Base-by-base conservation (phyloP, 371 early-diverging fungal species). In the Mucor mucedo region DNA sequence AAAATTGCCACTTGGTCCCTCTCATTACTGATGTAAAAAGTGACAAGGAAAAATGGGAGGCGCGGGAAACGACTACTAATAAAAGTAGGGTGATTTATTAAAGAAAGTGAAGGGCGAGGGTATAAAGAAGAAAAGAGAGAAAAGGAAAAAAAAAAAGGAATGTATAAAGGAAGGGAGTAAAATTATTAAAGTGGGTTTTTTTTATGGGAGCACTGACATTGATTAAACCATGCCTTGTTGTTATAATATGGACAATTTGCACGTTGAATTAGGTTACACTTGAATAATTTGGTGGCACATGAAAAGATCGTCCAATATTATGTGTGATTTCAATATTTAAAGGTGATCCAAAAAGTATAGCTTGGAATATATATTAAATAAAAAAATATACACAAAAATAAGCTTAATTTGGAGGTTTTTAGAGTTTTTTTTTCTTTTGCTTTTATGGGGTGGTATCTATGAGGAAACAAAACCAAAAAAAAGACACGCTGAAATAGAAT, bases 141-240 rank as follows among this genome's bases (percentile, higher is more conserved):
- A 49, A 35, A 52, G 50, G 56, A 32, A 30, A 30, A 50, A 41
- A 58, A 52, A 27, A 42, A 41, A 39, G 35, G 54, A 28, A 53
- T 55, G 44, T 55, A 57, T 33, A 66, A 57, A 52, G 44, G 29
- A 40, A 58, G 32, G 39, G 16, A 41, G 55, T 38, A 49, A 38
- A 56, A 48, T 11, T 29, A n/a, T 27, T 11, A 3, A 9, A 29
- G 10, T 44, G 29, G 21, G 27, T 11, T 47, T 13, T 55, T 55
- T 50, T 60, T 40, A 50, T 65, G 60, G 66, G 60, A 60, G 66
- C 66, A 65, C 66, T 65, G 66, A 65, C 66, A 54, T 60, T 65
- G 60, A 65, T 65, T 66, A 66, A 66, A 66, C 50, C 66, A 66
- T 66, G 66, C 49, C 60, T 47, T 40, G 40, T 29, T 48, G 41